Conservation (phyloP, 805 yeast genomes). For the Candida yuanshanica region DNA sequence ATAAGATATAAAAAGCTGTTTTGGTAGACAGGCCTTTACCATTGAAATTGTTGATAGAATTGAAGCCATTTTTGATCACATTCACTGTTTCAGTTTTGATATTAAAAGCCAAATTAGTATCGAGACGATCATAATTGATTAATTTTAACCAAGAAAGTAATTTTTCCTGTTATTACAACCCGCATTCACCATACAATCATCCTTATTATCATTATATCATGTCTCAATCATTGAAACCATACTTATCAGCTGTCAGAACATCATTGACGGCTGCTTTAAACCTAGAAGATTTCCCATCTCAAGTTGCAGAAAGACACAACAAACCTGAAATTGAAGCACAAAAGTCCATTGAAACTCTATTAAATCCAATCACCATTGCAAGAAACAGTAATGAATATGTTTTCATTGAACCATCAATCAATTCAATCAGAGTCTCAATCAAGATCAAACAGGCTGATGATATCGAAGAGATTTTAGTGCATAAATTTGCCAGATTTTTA, state of each 20-base stretch:
- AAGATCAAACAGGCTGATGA: constrained; percentile 97
- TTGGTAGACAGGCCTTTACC: too few species aligned
- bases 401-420: constrained; percentile 88
- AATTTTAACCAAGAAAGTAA: too few species aligned
- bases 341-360: constrained; percentile 75
- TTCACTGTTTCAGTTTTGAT: too few species aligned
- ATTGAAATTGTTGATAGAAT: too few species aligned
- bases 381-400: constrained; percentile 93
- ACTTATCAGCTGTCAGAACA: constrained; percentile 86
- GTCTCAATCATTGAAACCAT: constrained; percentile 98
- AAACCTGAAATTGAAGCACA: constrained; percentile 92
- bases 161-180: too few species aligned
- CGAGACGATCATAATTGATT: too few species aligned
- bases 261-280: constrained; percentile 92
- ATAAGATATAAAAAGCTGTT: too few species aligned
- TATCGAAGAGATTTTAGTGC: constrained; percentile 90
- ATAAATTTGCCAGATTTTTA: constrained; percentile 87
- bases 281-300: constrained; percentile 90
- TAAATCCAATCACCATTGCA: constrained; percentile 85
- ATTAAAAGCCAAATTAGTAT: too few species aligned
- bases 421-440: constrained; percentile 85
- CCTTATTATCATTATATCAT: constrained; percentile 25
- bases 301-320: constrained; percentile 93
- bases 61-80: too few species aligned
- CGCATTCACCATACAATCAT: too few species aligned